phyloP scores from a whole-genome alignment of 2,329 filamentous ascomycete species.

The Botryotinia globosa region DNA sequence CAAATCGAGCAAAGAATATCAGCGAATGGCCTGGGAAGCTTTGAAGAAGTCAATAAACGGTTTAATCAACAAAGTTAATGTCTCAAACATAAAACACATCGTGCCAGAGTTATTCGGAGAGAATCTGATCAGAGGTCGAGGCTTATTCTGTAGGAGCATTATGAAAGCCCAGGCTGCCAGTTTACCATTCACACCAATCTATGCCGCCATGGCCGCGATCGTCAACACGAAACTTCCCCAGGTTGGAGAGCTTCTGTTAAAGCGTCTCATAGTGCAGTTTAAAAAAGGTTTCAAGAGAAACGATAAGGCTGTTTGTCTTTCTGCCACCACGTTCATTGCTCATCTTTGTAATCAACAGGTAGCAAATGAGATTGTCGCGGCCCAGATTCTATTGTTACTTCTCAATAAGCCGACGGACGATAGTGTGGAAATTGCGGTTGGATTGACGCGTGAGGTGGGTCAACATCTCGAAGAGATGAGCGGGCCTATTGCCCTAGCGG shows the following conservation, averaged over 20 bases:
- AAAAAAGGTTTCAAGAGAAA: slow-evolving; percentile 94
- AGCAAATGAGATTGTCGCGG: slow-evolving; percentile 86
- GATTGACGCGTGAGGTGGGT: slow-evolving; percentile 87
- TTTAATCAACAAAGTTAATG: slow-evolving; percentile 98
- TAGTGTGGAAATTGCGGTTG: slow-evolving; percentile 95
- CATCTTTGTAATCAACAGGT: slow-evolving; percentile 97
- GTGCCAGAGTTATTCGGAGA: slow-evolving; percentile 94
- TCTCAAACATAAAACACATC: slow-evolving; percentile 95
- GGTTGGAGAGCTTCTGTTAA: slow-evolving; percentile 86
- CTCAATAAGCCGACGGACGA: slow-evolving; percentile 96
- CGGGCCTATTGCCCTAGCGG: slow-evolving; percentile 76
- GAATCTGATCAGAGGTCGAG: slow-evolving; percentile 86
- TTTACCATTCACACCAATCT: slow-evolving; percentile 93
- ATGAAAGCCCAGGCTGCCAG: slow-evolving; percentile 98
- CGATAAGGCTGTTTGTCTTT: slow-evolving; percentile 93
- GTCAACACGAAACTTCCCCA: slow-evolving; percentile 97
- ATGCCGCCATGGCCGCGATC: slow-evolving; percentile 91
- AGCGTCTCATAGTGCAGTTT: slow-evolving; percentile 85
- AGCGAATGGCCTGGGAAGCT: slow-evolving; percentile 98
- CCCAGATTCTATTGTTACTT: slow-evolving; percentile 87
- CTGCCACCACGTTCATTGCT: slow-evolving; percentile 89
- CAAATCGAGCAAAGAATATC: slow-evolving; percentile 93
- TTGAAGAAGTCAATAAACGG: slow-evolving; percentile 99
- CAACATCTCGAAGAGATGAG: slow-evolving; percentile 97
- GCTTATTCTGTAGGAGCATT: slow-evolving; percentile 90